Conservation (phyloP, 257 asterid genomes). For the Eucommia ulmoides region DNA sequence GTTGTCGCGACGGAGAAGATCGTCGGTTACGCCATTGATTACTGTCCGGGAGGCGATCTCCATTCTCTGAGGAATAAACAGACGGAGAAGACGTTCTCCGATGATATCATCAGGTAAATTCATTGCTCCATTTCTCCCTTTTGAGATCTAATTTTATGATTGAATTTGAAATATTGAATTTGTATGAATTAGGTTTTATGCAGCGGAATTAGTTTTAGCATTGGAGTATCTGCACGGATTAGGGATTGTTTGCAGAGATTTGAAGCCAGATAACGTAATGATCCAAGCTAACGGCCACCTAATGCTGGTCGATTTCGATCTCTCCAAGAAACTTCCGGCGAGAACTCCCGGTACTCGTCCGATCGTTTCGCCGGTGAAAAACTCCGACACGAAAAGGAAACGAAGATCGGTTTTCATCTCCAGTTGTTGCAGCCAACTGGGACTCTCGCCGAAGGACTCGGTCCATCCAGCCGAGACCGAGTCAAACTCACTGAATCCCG, state of each 20-base stretch:
- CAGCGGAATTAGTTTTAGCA: constrained; percentile 78
- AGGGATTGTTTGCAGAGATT: constrained; percentile 82
- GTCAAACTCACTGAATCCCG: constrained; percentile 20
- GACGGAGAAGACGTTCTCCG: constrained; percentile 88
- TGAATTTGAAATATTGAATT: neutral
- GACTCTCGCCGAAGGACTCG: constrained; percentile 33
- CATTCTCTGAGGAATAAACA: constrained; percentile 55
- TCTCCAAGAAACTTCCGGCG: constrained; percentile 56
- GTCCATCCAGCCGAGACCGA: constrained; percentile 22
- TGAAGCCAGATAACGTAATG: constrained; percentile 95
- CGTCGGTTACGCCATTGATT: constrained; percentile 85
- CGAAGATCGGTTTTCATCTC: constrained; percentile 12
- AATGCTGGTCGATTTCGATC: constrained; percentile 91
- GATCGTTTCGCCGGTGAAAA: constrained; percentile 2
- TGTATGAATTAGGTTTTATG: constrained; percentile 52
- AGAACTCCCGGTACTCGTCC: constrained; percentile 31
- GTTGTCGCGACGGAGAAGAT: constrained; percentile 53
- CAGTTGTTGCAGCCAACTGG: constrained; percentile 30
- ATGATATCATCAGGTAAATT: constrained; percentile 70
- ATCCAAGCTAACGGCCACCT: constrained; percentile 77
- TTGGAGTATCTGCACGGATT: constrained; percentile 70
- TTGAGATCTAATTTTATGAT: neutral
- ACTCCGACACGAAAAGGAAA: constrained; percentile 18
- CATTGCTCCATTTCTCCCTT: neutral
- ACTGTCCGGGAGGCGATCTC: constrained; percentile 88